A percentile compares a stretch with the other conserved stretches of the same genome.
phyloP scores from a whole-genome alignment of 257 asterid genomes.

The Fraxinus anomala region DNA sequence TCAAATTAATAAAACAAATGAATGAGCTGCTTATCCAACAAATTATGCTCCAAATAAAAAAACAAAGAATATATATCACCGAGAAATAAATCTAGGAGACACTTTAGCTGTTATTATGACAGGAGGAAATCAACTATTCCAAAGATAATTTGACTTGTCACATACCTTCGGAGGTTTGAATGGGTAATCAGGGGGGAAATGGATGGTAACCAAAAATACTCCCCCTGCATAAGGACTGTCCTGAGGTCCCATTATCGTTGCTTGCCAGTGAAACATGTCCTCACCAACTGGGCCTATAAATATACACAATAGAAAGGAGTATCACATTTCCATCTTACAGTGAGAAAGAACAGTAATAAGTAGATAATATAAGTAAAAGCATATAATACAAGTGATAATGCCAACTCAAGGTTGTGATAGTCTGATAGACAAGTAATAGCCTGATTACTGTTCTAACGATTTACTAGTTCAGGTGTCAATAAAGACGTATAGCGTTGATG shows the following conservation, averaged over 20 bases:
- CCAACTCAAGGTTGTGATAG: neutral
- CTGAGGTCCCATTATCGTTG: conserved; percentile 52
- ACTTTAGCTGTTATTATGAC: neutral
- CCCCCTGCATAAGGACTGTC: conserved; percentile 53
- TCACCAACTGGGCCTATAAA: conserved; percentile 51
- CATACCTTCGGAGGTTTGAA: conserved; percentile 54
- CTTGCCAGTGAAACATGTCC: conserved; percentile 57
- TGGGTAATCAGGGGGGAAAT: conserved; percentile 54
- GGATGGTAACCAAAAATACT: conserved; percentile 48
- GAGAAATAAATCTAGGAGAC: neutral
- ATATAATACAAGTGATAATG: conserved; percentile 22
- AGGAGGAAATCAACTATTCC: neutral
- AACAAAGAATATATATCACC: neutral
- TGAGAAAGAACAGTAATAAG: neutral
- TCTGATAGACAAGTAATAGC: neutral
- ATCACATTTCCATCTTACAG: conserved; percentile 5
- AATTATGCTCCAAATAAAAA: too few relatives aligned
- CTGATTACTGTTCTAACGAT: neutral
- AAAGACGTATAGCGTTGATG: too few relatives aligned
- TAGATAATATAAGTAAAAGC: neutral
- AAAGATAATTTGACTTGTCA: neutral
- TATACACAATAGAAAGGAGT: neutral
- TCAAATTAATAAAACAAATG: too few relatives aligned
- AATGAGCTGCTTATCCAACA: too few relatives aligned
- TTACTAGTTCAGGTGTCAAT: neutral